Evolutionary conservation across 176 grass and related monocot species (phyloP).

Genomic region (Aechmea fasciata): DNA sequence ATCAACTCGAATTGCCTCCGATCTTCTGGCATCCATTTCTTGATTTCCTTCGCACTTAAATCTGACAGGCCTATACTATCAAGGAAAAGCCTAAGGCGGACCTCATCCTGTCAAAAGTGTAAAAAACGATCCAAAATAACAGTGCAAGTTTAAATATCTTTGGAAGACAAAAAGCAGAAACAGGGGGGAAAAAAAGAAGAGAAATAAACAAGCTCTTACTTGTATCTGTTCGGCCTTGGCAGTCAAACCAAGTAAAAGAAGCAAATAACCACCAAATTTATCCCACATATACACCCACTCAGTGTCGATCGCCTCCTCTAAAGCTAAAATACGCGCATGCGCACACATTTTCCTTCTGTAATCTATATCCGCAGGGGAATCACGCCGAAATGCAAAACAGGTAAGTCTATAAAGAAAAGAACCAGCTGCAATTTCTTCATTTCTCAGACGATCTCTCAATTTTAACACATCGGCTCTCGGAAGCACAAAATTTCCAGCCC

Average conservation of each 20-base stretch:
- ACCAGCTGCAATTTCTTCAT: constrained; percentile 82
- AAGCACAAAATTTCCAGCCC: constrained; percentile 98
- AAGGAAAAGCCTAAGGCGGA: constrained; percentile 95
- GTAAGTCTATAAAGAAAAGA: constrained; percentile 60
- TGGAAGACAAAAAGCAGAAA: background rate
- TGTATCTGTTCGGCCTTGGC: constrained; percentile 99
- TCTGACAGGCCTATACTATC: constrained; percentile 98
- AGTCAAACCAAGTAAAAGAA: constrained; percentile 97
- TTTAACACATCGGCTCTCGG: constrained; percentile 99
- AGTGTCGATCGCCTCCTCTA: constrained; percentile 99
- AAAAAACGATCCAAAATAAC: constrained; percentile 10
- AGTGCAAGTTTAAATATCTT: background rate
- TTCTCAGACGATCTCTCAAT: constrained; percentile 87
- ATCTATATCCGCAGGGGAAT: constrained; percentile 55
- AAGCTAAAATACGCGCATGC: constrained; percentile 90
- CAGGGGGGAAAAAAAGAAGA: background rate
- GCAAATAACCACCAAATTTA: constrained; percentile 96
- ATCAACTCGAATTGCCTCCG: constrained; percentile 88
- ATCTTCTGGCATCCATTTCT: constrained; percentile 99
- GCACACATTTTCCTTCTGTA: constrained; percentile 96
- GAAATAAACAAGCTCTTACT: constrained; percentile 36
- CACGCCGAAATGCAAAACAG: constrained; percentile 51
- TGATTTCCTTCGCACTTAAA: constrained; percentile 99
- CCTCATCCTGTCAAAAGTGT: constrained; percentile 76
- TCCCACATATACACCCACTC: constrained; percentile 99